Evolutionary conservation across 106 monocot genomes (phyloP).

Genomic region (Iris macrosiphon): DNA sequence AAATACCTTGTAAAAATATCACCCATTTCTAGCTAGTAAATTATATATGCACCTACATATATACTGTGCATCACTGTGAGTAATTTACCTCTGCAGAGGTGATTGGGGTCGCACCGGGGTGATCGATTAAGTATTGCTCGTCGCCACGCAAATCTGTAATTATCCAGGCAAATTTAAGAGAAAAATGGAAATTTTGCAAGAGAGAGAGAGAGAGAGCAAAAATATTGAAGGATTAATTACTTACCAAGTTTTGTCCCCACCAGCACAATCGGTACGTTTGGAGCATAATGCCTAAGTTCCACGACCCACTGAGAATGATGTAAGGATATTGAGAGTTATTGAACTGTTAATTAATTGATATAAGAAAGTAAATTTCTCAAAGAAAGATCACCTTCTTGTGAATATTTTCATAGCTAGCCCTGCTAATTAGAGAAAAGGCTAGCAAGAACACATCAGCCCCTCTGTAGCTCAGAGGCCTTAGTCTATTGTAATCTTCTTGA

Average conservation of each 20-base stretch:
- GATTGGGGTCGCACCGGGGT: slow-evolving; percentile 53
- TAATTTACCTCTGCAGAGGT: slow-evolving; percentile 52
- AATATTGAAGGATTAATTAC: too few species aligned
- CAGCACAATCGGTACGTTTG: slow-evolving; percentile 61
- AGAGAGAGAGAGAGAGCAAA: too few species aligned
- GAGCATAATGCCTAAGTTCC: slow-evolving; percentile 74
- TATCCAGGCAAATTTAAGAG: too few species aligned
- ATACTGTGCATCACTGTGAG: background rate
- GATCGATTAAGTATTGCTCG: slow-evolving; percentile 58
- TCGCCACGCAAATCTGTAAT: slow-evolving; percentile 81
- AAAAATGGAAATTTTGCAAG: too few species aligned
- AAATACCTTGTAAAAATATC: background rate
- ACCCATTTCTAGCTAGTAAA: background rate
- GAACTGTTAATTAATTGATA: background rate
- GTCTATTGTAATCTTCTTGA: slow-evolving; percentile 73
- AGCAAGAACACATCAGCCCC: slow-evolving; percentile 82
- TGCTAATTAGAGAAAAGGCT: slow-evolving; percentile 75
- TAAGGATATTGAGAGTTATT: background rate
- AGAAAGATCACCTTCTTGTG: slow-evolving; percentile 48
- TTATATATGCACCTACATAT: background rate
- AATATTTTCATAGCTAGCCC: slow-evolving; percentile 76
- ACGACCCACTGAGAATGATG: slow-evolving; percentile 47
- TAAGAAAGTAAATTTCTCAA: background rate
- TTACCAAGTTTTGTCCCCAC: slow-evolving; percentile 79
- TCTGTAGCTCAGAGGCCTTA: slow-evolving; percentile 81